Evolutionary conservation across 2,329 filamentous ascomycete genomes (phyloP), one percentile per base, ranked within the genome.

Genomic region (Gaeumannomyces sp.): DNA sequence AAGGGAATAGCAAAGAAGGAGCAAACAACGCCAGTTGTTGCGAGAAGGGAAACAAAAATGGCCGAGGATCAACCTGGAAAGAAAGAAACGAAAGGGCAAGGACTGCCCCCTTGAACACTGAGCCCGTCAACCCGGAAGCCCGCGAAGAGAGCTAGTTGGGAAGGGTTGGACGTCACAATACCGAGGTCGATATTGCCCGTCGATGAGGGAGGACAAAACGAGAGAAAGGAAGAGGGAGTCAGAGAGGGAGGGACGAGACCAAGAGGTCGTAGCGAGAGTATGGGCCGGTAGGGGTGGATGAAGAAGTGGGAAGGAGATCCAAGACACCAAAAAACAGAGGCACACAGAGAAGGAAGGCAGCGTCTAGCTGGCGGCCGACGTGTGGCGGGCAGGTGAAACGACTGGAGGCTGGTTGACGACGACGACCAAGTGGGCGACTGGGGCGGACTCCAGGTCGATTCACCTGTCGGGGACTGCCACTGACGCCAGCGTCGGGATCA

Each of bases 31-130:
- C 45, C 45, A 62, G 65, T 57, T 35, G 45, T 56, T 59, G 22
- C 66, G 66, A 50, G 62, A 72, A 72, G 69, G 69, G 72, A 72
- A 72, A 66, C 67, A 67, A 81, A 79, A 71, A 73, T 67, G 75
- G 79, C 81, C 82, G 75, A 85, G 83, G 82, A 77, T 85, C 83
- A 85, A 85, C 83, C 83, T 81, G 81, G 80, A 78, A 79, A 75
- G 80, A 82, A 82, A 67, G 68, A 70, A 78, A 81, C 69, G 66
- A 67, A 73, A 74, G 68, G 65, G 70, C 69, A 73, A 70, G 65
- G 71, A 70, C 68, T 68, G 72, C 70, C 71, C 70, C 71, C 45
- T 8, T 53, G 45, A 53, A 25, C 45, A 53, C 45, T n/a, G n/a
- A 53, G 45, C 45, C 45, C 45, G 45, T 53, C 45, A 53, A 53